These are phyloP conservation scores for Ophiobolus disseminans DNA, from an alignment of 2,329 filamentous ascomycete species.

Conservation along the genomic window DNA sequence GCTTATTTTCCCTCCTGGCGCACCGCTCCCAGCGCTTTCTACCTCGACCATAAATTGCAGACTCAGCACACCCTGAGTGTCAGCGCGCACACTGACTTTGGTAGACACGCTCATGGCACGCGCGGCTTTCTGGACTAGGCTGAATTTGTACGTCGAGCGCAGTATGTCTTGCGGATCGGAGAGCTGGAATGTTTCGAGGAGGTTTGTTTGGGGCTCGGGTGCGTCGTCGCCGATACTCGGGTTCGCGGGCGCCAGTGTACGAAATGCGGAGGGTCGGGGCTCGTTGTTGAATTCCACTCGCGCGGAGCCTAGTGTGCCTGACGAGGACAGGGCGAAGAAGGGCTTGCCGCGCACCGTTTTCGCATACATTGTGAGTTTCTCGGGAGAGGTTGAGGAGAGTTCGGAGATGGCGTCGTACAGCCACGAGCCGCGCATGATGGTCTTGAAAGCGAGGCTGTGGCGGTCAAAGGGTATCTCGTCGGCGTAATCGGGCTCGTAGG, in stretches of 20 bases:
- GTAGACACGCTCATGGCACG: constrained; percentile 92
- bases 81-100: constrained; percentile 90
- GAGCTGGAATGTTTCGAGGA: constrained; percentile 79
- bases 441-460: constrained; percentile 81
- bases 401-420: constrained; percentile 76
- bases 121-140: constrained; percentile 81
- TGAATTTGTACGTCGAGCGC: constrained; percentile 79
- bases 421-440: constrained; percentile 85
- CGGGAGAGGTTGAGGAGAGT: constrained; percentile 72
- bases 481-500: constrained; percentile 71
- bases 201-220: constrained; percentile 27
- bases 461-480: constrained; percentile 90
- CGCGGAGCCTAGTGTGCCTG: constrained; percentile 65
- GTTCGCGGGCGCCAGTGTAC: constrained; percentile 22
- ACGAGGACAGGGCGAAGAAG: constrained; percentile 76
- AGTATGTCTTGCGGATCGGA: constrained; percentile 32
- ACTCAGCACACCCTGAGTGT: constrained; percentile 88
- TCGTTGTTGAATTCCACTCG: constrained; percentile 65
- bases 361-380: constrained; percentile 68
- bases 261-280: constrained; percentile 30
- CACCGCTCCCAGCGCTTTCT: constrained; percentile 52
- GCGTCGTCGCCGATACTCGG: constrained; percentile 18
- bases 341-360: constrained; percentile 53
- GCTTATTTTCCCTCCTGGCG: constrained; percentile 65
- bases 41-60: constrained; percentile 96